Evolutionary conservation across 257 asterid species (phyloP).

Genomic region (Apocynum venetum): DNA sequence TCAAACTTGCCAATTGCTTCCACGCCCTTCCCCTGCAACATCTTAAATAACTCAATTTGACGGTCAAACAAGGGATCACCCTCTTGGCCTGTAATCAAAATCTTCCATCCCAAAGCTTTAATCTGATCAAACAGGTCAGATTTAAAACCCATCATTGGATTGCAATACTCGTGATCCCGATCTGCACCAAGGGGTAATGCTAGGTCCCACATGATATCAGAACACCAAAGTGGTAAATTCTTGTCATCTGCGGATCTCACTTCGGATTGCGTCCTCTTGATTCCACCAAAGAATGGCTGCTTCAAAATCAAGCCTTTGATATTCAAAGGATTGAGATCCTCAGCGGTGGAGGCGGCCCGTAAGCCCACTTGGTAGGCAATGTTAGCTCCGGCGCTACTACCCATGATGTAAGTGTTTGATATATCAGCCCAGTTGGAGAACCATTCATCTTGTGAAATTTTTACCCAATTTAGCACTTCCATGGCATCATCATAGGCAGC

Average conservation of each 20-base stretch:
- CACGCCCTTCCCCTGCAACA: background rate
- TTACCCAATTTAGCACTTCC: conserved; percentile 13
- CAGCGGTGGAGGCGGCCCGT: background rate
- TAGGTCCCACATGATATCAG: background rate
- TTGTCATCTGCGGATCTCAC: background rate
- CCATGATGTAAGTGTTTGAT: conserved; percentile 14
- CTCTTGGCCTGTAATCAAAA: background rate
- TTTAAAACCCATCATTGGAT: background rate
- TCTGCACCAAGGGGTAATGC: background rate
- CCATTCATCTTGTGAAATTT: conserved; percentile 15
- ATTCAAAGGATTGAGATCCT: background rate
- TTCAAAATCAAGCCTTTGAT: background rate
- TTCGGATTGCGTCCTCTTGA: conserved; percentile 1
- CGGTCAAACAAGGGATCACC: background rate
- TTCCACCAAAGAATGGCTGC: conserved; percentile 4
- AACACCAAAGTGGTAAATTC: background rate
- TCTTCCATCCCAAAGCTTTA: background rate
- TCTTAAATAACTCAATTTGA: background rate
- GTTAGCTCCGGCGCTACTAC: conserved; percentile 12
- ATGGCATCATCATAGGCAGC: conserved; percentile 14
- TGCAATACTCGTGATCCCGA: background rate
- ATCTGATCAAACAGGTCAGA: background rate
- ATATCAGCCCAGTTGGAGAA: background rate
- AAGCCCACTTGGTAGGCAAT: conserved; percentile 3
- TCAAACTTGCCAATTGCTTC: background rate